Percentiles rank a stretch among this genome's conserved stretches.
phyloP scores from a whole-genome alignment of 495 filamentous ascomycete species.

The Margaritispora aquatica region DNA sequence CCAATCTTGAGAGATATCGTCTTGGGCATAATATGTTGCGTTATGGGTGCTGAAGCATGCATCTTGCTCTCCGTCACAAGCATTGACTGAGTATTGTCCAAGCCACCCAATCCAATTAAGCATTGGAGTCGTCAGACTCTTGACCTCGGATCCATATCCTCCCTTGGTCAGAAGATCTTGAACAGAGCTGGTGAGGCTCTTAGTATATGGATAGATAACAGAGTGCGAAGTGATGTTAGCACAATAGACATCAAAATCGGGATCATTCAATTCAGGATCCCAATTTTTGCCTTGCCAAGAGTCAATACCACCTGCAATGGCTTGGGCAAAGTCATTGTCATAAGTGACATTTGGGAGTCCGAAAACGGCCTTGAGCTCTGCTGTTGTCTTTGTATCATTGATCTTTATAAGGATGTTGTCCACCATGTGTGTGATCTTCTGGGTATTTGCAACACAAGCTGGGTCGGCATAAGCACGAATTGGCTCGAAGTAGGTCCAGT shows the following conservation, averaged over 20 bases:
- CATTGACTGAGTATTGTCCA: constrained; percentile 34
- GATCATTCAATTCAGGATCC: constrained; percentile 54
- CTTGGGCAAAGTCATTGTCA: constrained; percentile 55
- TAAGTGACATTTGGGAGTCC: constrained; percentile 51
- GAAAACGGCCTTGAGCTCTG: constrained; percentile 52
- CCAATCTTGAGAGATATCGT: constrained; percentile 43
- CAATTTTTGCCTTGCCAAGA: constrained; percentile 61
- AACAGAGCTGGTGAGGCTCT: constrained; percentile 32
- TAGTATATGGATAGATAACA: constrained; percentile 41
- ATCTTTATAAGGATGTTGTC: constrained; percentile 58
- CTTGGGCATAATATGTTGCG: constrained; percentile 40
- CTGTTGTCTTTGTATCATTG: constrained; percentile 37
- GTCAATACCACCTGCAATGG: constrained; percentile 43
- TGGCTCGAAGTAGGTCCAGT: constrained; percentile 65
- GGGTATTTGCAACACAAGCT: constrained; percentile 48
- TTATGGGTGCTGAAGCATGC: constrained; percentile 49
- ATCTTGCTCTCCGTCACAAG: constrained; percentile 39
- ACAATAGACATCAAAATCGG: constrained; percentile 53
- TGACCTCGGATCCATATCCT: constrained; percentile 47
- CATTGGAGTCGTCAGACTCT: constrained; percentile 44
- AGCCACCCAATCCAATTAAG: constrained; percentile 64
- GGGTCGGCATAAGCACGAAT: constrained; percentile 44
- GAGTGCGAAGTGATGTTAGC: constrained; percentile 43
- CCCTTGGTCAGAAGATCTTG: constrained; percentile 42
- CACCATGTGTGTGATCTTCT: constrained; percentile 51